phyloP scores from a whole-genome alignment of 2,329 filamentous ascomycete species.

The Cercospora berteroae region DNA sequence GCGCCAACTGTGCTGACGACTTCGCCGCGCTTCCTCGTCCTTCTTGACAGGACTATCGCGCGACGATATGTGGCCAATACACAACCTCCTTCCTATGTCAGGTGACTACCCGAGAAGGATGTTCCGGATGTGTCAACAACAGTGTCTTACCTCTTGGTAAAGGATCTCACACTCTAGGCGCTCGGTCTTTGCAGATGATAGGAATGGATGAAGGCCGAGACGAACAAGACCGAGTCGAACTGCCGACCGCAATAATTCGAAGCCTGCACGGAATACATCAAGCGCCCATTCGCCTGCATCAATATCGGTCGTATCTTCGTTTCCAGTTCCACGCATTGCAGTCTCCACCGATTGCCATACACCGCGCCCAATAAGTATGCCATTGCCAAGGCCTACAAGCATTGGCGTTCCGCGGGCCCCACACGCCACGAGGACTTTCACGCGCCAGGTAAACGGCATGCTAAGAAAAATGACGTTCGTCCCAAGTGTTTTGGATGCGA shows the following conservation, averaged over 20 bases:
- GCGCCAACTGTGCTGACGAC: background rate
- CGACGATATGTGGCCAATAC: background rate
- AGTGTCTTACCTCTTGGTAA: background rate
- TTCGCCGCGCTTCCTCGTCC: background rate
- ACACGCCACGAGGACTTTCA: background rate
- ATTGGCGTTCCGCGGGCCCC: slow-evolving; percentile 6
- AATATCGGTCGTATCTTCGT: background rate
- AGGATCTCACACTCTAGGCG: background rate
- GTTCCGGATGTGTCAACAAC: background rate
- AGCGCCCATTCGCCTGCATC: background rate
- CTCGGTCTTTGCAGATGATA: background rate
- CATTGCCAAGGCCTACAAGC: background rate
- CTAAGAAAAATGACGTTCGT: slow-evolving; percentile 7
- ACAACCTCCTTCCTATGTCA: background rate
- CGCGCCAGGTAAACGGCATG: background rate
- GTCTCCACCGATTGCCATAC: background rate
- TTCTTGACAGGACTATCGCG: background rate
- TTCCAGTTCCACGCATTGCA: background rate
- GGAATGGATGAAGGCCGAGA: background rate
- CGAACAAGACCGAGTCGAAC: background rate
- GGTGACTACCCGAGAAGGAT: background rate
- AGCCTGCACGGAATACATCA: background rate
- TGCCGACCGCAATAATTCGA: background rate
- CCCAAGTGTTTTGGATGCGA: slow-evolving; percentile 7
- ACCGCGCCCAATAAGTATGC: background rate